Conservation (phyloP, 495 filamentous ascomycete species). For the Amniculicola lignicola region DNA sequence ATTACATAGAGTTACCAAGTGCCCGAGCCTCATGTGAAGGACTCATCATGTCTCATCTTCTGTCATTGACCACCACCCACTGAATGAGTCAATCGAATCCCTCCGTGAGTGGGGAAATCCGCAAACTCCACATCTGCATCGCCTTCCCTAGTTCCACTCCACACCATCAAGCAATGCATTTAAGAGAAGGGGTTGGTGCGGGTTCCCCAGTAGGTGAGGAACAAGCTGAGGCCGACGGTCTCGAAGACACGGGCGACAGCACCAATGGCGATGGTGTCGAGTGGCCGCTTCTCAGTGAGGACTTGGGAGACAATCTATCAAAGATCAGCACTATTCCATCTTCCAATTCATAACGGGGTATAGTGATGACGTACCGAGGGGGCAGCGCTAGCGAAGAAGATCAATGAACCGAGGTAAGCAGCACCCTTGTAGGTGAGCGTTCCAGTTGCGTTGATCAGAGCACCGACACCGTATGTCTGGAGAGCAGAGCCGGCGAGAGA, state of each 20-base stretch:
- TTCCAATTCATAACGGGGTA: neutral
- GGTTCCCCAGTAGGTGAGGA: slow-evolving; percentile 97
- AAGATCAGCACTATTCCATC: neutral
- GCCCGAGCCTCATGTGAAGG: too few species aligned
- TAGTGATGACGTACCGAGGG: slow-evolving; percentile 65
- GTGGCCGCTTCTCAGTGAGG: slow-evolving; percentile 83
- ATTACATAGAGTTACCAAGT: too few species aligned
- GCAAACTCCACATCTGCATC: too few species aligned
- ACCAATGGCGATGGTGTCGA: slow-evolving; percentile 85
- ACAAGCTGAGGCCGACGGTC: slow-evolving; percentile 85
- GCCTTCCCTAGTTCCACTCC: too few species aligned
- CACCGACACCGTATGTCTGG: slow-evolving; percentile 92
- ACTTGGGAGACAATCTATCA: slow-evolving; percentile 77
- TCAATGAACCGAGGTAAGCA: slow-evolving; percentile 82
- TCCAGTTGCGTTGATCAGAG: slow-evolving; percentile 91
- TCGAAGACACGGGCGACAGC: slow-evolving; percentile 80
- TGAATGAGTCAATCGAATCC: too few species aligned
- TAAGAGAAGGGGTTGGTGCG: slow-evolving; percentile 67
- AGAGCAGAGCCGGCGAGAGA: slow-evolving; percentile 83
- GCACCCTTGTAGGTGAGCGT: slow-evolving; percentile 95
- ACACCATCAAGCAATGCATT: slow-evolving; percentile 6
- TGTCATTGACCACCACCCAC: too few species aligned
- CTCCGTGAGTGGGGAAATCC: too few species aligned
- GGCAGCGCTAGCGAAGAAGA: slow-evolving; percentile 87
- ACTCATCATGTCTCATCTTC: too few species aligned